Base-by-base conservation (phyloP, 345 rosid species). In the Rhodamnia argentea region DNA sequence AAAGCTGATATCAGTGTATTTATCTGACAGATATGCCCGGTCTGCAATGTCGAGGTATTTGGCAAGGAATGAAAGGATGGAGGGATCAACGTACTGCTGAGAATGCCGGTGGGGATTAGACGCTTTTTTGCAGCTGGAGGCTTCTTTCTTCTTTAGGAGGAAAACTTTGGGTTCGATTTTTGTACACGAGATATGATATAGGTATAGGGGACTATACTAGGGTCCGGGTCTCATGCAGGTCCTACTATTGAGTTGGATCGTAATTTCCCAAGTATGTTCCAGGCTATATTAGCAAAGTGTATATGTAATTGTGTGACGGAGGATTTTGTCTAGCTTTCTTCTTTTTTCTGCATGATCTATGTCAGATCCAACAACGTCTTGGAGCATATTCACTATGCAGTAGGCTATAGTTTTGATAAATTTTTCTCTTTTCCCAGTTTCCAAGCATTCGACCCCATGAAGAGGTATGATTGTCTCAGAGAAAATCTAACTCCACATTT, bases 1-100 rank as follows among this genome's bases (percentile, higher is more conserved):
- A 22, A 52, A 59, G 53, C 83, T 57, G 83, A 81, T 15, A 51
- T 57, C 26, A 84, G 83, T 59, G 27, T 82, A 26, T 76, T 55
- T 10, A 47, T 83, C 58, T 44, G 23, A 84, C 90, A 94, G 96
- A 87, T 91, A 81, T 94, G 96, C 86, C 96, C 94, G 1, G 92
- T 94, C 74, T 94, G 96, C 91, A 93, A 92, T 86, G 88, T 57
- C 10, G 94, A 94, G 85, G 94, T 94, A 57, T 92, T 90, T 23
- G 92, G 89, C 15, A 90, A 89, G 85, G 92, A 91, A 86, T 87
- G 91, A 85, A 89, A 59, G 91, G 83, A 89, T 22, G 87, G 54
- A 44, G 53, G 53, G 55, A 82, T 74, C 42, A 56, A 82, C 37
- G 53, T 53, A 85, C 56, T 52, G 75, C 64, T 52, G 75, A 4